Evolutionary conservation across 306 rosid species (phyloP).

Genomic region (Castanea mollissima): DNA sequence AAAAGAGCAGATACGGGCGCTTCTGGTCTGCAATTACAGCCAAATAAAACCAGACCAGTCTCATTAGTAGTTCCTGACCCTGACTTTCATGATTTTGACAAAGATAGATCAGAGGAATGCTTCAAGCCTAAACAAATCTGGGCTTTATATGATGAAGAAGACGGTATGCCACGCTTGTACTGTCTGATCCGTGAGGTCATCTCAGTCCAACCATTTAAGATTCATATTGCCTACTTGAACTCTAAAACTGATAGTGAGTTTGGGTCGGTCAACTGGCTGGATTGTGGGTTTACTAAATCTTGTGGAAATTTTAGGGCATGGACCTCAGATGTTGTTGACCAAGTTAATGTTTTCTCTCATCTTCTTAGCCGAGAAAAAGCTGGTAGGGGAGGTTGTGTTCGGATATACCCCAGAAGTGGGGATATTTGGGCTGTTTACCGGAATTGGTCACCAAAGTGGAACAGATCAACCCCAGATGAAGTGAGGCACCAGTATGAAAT

Average conservation of each 20-base stretch:
- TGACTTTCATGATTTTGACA: slow-evolving; percentile 96
- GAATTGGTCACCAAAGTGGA: slow-evolving; percentile 87
- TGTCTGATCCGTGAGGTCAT: slow-evolving; percentile 90
- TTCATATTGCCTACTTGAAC: slow-evolving; percentile 77
- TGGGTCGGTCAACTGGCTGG: slow-evolving; percentile 81
- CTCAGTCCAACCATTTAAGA: slow-evolving; percentile 79
- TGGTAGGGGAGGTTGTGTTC: slow-evolving; percentile 91
- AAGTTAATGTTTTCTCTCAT: slow-evolving; percentile 92
- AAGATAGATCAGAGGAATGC: slow-evolving; percentile 89
- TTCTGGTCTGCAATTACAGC: slow-evolving; percentile 47
- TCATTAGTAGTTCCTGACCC: slow-evolving; percentile 84
- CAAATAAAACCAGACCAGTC: slow-evolving; percentile 47
- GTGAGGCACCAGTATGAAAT: slow-evolving; percentile 90
- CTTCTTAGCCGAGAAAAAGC: slow-evolving; percentile 67
- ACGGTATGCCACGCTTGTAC: slow-evolving; percentile 98
- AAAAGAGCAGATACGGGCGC: slow-evolving; percentile 33
- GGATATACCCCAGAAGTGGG: slow-evolving; percentile 79
- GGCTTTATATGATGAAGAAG: slow-evolving; percentile 98
- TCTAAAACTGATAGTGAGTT: slow-evolving; percentile 93
- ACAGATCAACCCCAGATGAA: slow-evolving; percentile 79
- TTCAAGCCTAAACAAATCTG: slow-evolving; percentile 97
- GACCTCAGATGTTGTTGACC: slow-evolving; percentile 77
- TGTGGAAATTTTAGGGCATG: slow-evolving; percentile 93
- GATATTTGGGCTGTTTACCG: slow-evolving; percentile 92
- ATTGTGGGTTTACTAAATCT: slow-evolving; percentile 89